Conservation (phyloP, 441 rosid genomes). For the Eutrema salsugineum region DNA sequence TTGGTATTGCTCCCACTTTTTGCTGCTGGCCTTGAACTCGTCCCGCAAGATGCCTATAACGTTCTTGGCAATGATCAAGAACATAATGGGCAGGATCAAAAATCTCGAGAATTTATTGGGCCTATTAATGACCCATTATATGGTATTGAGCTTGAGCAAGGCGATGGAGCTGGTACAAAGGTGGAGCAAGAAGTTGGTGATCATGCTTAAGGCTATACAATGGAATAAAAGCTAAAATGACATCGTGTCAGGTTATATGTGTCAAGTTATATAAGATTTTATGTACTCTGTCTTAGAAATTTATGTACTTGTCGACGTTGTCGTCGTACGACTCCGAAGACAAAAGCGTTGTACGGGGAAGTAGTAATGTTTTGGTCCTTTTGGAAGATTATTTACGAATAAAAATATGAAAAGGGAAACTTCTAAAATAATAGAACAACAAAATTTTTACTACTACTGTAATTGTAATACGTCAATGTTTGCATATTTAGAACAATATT, state of each 20-base stretch:
- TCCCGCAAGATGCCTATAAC: constrained; percentile 16
- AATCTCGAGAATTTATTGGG: neutral
- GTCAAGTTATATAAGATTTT: too few species aligned
- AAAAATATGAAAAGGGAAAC: too few species aligned
- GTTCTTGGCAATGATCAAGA: constrained; percentile 1
- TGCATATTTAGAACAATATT: too few species aligned
- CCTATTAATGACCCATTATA: neutral
- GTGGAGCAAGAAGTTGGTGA: too few species aligned
- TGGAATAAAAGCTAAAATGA: neutral
- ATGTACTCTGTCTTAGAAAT: neutral
- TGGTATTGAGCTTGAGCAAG: neutral
- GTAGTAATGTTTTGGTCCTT: too few species aligned
- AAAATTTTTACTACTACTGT: too few species aligned
- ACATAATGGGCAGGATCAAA: neutral
- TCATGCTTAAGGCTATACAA: neutral
- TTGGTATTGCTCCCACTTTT: constrained; percentile 28
- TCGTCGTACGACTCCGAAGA: neutral
- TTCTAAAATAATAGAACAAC: too few species aligned
- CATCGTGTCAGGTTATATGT: neutral
- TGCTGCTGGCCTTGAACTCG: constrained; percentile 21
- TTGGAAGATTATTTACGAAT: neutral
- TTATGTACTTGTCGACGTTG: neutral
- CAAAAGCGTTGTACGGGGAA: neutral
- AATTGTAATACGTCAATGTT: too few species aligned
- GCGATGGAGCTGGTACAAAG: neutral